Percentiles rank a stretch among this genome's conserved stretches.
Conservation (phyloP, 2,329 filamentous ascomycete species). For the Teratosphaeria zuluensis region DNA sequence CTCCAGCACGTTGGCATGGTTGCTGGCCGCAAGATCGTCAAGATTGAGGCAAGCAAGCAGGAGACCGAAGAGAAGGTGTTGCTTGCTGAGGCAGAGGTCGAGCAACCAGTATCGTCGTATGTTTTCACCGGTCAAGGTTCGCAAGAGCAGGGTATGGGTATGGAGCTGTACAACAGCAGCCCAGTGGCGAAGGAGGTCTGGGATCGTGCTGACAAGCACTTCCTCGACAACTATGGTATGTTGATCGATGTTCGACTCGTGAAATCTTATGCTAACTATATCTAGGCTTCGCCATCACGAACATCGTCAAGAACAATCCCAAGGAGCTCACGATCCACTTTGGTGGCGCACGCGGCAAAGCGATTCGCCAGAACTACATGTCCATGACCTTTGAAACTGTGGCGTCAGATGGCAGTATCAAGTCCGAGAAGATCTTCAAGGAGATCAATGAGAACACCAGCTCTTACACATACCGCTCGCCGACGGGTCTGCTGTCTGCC, state of each 20-base stretch:
- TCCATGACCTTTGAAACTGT: conserved; percentile 99
- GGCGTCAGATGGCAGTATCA: conserved; percentile 78
- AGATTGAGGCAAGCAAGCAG: conserved; percentile 91
- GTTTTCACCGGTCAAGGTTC: conserved; percentile 98
- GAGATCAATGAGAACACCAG: conserved; percentile 86
- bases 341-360: conserved; percentile 90
- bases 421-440: conserved; percentile 99
- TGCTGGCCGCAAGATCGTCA: conserved; percentile 96
- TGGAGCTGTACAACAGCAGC: conserved; percentile 94
- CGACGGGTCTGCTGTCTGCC: conserved; percentile 85
- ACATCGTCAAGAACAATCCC: conserved; percentile 99
- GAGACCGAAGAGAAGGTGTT: conserved; percentile 86
- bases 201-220: conserved; percentile 95
- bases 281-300: conserved; percentile 84
- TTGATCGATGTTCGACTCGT: conserved; percentile 4
- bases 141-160: conserved; percentile 99
- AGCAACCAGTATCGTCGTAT: conserved; percentile 92
- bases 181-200: conserved; percentile 92
- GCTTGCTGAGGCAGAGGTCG: conserved; percentile 89
- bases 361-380: conserved; percentile 98
- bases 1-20: conserved; percentile 97
- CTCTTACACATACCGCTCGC: conserved; percentile 94
- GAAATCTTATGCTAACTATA: conserved; percentile 5
- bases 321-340: conserved; percentile 98
- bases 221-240: conserved; percentile 95